Evolutionary conservation across 495 filamentous ascomycete genomes (phyloP).

Genomic region (Podospora fimiseda): DNA sequence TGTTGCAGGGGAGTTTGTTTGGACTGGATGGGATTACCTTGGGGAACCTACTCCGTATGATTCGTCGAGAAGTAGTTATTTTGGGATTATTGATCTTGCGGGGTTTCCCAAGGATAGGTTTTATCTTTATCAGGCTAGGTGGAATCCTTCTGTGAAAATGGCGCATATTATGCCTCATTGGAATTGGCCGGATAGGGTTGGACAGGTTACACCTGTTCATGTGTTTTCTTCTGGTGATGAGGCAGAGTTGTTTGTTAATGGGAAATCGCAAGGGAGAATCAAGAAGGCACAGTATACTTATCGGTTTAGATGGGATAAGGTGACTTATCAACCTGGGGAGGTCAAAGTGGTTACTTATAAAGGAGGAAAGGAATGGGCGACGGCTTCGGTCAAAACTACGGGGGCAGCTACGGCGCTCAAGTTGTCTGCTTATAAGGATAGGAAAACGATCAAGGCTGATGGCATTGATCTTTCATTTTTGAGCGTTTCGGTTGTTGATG

Average conservation of each 20-base stretch:
- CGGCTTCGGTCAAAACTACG: slow-evolving; percentile 30
- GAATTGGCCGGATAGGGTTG: slow-evolving; percentile 43
- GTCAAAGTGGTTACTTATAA: slow-evolving; percentile 40
- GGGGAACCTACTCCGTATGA: slow-evolving; percentile 45
- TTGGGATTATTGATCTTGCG: slow-evolving; percentile 45
- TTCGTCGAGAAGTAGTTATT: slow-evolving; percentile 39
- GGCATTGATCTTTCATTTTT: slow-evolving; percentile 40
- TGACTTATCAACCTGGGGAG: slow-evolving; percentile 39
- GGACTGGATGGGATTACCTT: slow-evolving; percentile 47
- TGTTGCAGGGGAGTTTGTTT: slow-evolving; percentile 45
- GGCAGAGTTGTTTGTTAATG: slow-evolving; percentile 47
- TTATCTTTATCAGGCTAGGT: slow-evolving; percentile 43
- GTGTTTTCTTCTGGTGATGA: slow-evolving; percentile 42
- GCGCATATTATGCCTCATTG: slow-evolving; percentile 47
- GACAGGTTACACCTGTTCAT: slow-evolving; percentile 43
- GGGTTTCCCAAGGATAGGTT: slow-evolving; percentile 47
- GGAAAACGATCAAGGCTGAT: slow-evolving; percentile 31
- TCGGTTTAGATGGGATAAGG: slow-evolving; percentile 44
- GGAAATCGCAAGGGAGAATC: slow-evolving; percentile 31
- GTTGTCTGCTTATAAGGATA: slow-evolving; percentile 28
- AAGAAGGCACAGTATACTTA: slow-evolving; percentile 30
- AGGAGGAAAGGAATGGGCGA: slow-evolving; percentile 36
- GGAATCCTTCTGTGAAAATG: slow-evolving; percentile 34
- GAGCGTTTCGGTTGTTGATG: slow-evolving; percentile 37
- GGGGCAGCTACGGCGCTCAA: slow-evolving; percentile 27